Evolutionary conservation across 2,329 filamentous ascomycete species (phyloP).

Genomic region (Macrophomina pseudophaseolina): DNA sequence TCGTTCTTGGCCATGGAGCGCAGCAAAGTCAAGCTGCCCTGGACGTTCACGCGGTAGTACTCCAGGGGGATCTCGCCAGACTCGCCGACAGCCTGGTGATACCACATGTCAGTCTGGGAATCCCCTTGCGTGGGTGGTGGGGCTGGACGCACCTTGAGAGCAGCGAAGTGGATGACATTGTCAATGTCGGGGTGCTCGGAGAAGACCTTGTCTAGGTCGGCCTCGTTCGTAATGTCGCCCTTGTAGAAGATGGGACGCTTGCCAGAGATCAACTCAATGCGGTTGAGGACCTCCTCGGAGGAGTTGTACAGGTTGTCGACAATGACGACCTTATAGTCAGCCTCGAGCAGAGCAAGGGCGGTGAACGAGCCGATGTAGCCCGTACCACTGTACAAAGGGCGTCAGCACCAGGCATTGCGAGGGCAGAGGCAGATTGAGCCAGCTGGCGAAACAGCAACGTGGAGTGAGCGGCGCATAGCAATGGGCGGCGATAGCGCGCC

Average conservation of each 20-base stretch:
- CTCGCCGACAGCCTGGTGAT: slow-evolving; percentile 85
- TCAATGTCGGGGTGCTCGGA: slow-evolving; percentile 89
- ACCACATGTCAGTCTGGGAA: slow-evolving; percentile 25
- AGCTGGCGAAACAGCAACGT: slow-evolving; percentile 9
- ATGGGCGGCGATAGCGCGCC: slow-evolving; percentile 11
- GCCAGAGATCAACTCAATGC: slow-evolving; percentile 91
- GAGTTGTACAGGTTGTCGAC: slow-evolving; percentile 98
- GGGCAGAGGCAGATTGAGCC: not conserved
- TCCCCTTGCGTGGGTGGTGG: not conserved
- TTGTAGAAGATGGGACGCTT: slow-evolving; percentile 86
- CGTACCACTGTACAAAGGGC: slow-evolving; percentile 70
- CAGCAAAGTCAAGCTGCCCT: slow-evolving; percentile 86
- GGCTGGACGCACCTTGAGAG: slow-evolving; percentile 75
- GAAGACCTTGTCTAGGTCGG: slow-evolving; percentile 84
- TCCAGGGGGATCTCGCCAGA: slow-evolving; percentile 92
- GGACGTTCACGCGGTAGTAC: slow-evolving; percentile 97
- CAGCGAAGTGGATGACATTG: slow-evolving; percentile 98
- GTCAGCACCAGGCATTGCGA: slow-evolving; percentile 13
- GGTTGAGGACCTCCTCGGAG: slow-evolving; percentile 86
- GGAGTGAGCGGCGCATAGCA: slow-evolving; percentile 17
- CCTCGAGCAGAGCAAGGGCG: slow-evolving; percentile 84
- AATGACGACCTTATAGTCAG: slow-evolving; percentile 95
- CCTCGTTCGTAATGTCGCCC: slow-evolving; percentile 85
- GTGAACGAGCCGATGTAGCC: slow-evolving; percentile 99
- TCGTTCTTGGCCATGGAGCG: slow-evolving; percentile 86